These are phyloP conservation scores for Rhododendron henanense DNA, from an alignment of 148 eudicot species.

Conservation along the genomic window DNA sequence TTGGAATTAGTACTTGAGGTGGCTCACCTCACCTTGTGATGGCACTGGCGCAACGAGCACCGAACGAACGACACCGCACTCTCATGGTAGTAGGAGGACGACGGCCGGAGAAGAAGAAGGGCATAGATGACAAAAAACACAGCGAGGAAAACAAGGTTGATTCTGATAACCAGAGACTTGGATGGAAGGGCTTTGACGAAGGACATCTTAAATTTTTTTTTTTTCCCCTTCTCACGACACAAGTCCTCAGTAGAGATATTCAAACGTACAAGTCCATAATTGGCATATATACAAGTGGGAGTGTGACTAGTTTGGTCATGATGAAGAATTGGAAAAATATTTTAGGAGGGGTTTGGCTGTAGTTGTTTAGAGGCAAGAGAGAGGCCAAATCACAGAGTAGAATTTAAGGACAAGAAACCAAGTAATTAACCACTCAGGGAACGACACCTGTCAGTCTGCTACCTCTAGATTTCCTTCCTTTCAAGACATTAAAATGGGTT, in stretches of 20 bases:
- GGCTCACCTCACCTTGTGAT: constrained; percentile 98
- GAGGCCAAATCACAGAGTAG: constrained; percentile 12
- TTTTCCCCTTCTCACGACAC: not conserved
- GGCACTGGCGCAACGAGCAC: constrained; percentile 69
- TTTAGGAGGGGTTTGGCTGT: constrained; percentile 14
- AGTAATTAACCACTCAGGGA: constrained; percentile 14
- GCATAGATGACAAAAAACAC: constrained; percentile 60
- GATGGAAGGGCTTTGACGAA: constrained; percentile 50
- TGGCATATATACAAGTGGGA: not conserved
- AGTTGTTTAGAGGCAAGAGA: constrained; percentile 15
- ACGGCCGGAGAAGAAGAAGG: constrained; percentile 56
- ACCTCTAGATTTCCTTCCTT: constrained; percentile 22
- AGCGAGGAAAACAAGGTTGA: constrained; percentile 67
- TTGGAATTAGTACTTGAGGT: not conserved
- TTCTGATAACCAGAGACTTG: constrained; percentile 61
- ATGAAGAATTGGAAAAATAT: not conserved
- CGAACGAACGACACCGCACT: constrained; percentile 30
- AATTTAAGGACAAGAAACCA: constrained; percentile 21
- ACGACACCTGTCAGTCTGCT: constrained; percentile 26
- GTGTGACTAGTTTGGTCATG: not conserved
- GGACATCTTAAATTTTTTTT: not conserved
- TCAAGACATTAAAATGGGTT: constrained; percentile 16
- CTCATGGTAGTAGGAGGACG: constrained; percentile 38
- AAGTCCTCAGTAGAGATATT: not conserved
- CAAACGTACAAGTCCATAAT: not conserved